Evolutionary conservation across 2,329 filamentous ascomycete species (phyloP).

Genomic region (Aspergillus quadrilineatus): DNA sequence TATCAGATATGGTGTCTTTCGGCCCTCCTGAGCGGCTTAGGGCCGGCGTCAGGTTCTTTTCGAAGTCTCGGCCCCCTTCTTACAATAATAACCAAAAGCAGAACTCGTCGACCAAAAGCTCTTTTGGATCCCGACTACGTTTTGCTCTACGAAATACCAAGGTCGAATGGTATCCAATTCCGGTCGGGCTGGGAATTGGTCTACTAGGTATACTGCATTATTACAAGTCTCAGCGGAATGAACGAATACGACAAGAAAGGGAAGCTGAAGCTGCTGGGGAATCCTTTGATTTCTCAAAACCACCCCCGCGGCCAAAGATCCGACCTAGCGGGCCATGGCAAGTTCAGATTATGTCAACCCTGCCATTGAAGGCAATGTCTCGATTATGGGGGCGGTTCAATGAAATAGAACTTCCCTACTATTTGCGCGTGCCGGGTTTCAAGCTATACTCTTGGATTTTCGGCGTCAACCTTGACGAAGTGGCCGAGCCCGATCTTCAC

Average conservation of each 20-base stretch:
- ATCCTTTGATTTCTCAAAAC: slow-evolving; percentile 36
- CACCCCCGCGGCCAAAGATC: slow-evolving; percentile 61
- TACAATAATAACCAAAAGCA: slow-evolving; percentile 36
- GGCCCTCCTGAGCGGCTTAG: slow-evolving; percentile 31
- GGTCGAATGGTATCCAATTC: slow-evolving; percentile 87
- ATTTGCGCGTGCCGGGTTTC: slow-evolving; percentile 83
- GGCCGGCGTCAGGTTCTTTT: slow-evolving; percentile 33
- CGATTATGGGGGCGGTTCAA: slow-evolving; percentile 90
- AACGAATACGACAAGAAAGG: slow-evolving; percentile 50
- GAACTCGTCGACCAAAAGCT: slow-evolving; percentile 41
- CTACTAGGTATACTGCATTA: slow-evolving; percentile 82
- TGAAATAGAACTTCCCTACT: slow-evolving; percentile 82
- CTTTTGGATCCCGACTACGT: slow-evolving; percentile 58
- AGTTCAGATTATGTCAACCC: slow-evolving; percentile 88
- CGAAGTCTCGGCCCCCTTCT: slow-evolving; percentile 42
- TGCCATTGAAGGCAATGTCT: slow-evolving; percentile 87
- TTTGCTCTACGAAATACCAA: slow-evolving; percentile 62
- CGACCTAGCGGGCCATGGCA: slow-evolving; percentile 87
- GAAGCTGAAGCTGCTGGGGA: slow-evolving; percentile 46
- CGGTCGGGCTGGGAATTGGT: slow-evolving; percentile 78
- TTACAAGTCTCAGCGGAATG: slow-evolving; percentile 65
- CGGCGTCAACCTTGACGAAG: slow-evolving; percentile 85
- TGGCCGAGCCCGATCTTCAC: slow-evolving; percentile 83
- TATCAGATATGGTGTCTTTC: slow-evolving; percentile 36
- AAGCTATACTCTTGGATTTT: slow-evolving; percentile 88